A percentile compares a stretch with the other conserved stretches of the same genome.
Evolutionary conservation across 73 alveolate genomes (phyloP).

Genomic region (Paramecium sonneborni): DNA sequence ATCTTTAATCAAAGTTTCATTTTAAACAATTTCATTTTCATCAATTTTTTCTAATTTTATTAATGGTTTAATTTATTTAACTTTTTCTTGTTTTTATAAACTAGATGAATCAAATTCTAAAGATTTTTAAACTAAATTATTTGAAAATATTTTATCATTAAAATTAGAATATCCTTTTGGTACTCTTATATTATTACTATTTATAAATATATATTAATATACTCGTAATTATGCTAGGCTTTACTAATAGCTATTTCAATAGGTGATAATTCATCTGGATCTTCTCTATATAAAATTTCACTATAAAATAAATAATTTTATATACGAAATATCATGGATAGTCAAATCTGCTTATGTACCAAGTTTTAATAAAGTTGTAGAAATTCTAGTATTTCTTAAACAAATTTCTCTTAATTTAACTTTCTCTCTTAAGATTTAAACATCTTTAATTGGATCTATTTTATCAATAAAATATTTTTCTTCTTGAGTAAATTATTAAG

Average conservation of each 20-base stretch:
- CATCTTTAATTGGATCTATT: conserved; percentile 85
- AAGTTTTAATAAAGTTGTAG: conserved; percentile 83
- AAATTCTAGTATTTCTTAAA: conserved; percentile 88
- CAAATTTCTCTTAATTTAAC: conserved; percentile 93
- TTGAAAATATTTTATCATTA: neutral
- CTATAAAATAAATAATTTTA: neutral
- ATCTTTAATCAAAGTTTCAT: neutral
- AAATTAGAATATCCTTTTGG: neutral
- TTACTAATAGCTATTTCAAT: conserved; percentile 28
- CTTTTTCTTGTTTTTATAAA: neutral
- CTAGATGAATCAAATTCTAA: neutral
- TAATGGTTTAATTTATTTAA: neutral
- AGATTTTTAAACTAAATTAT: conserved; percentile 13
- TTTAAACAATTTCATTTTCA: neutral
- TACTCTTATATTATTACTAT: neutral
- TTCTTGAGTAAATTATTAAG: conserved; percentile 78
- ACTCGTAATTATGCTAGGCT: conserved; percentile 50
- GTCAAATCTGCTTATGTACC: conserved; percentile 93
- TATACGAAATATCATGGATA: conserved; percentile 81
- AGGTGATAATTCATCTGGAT: conserved; percentile 27
- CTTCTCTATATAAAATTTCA: conserved; percentile 60
- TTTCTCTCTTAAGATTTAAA: conserved; percentile 78
- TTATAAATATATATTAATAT: neutral
- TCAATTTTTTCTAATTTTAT: neutral
- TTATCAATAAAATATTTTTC: conserved; percentile 79